phyloP scores from a whole-genome alignment of 306 rosid species.

The Gleditsia sinensis region DNA sequence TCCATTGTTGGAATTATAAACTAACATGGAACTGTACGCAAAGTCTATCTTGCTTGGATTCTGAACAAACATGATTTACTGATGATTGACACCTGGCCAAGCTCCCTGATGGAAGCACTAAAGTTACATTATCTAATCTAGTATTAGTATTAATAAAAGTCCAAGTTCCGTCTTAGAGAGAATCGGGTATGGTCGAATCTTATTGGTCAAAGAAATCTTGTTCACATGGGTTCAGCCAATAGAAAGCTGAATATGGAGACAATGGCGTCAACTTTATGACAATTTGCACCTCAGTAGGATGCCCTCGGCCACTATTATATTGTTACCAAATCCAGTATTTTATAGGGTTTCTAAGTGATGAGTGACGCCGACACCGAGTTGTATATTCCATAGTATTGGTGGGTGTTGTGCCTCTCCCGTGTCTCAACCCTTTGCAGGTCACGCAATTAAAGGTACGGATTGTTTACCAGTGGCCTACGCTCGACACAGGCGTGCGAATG shows the following conservation, averaged over 20 bases:
- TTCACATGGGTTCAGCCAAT: conserved; percentile 62
- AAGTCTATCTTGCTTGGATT: conserved; percentile 43
- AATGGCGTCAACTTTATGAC: conserved; percentile 45
- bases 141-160: background rate
- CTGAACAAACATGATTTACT: conserved; percentile 49
- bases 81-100: conserved; percentile 81
- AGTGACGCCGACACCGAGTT: too few relatives aligned
- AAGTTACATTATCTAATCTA: conserved; percentile 13
- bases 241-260: conserved; percentile 40
- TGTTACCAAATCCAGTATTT: conserved; percentile 34
- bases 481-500: conserved; percentile 42
- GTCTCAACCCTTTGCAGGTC: conserved; percentile 29
- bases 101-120: conserved; percentile 13
- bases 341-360: background rate
- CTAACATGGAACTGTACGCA: conserved; percentile 5
- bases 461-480: conserved; percentile 29
- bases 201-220: conserved; percentile 57
- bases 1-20: conserved; percentile 40
- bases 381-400: too few relatives aligned
- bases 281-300: conserved; percentile 21
- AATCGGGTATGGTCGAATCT: too few relatives aligned
- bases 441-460: conserved; percentile 27
- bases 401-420: too few relatives aligned
- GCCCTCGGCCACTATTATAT: conserved; percentile 12
- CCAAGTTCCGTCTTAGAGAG: too few relatives aligned